A percentile compares a stretch with the other conserved stretches of the same genome.
These are phyloP conservation scores for Tricholoma saponaceum DNA, from an alignment of 768 basidiomycete genomes.

Conservation along the genomic window DNA sequence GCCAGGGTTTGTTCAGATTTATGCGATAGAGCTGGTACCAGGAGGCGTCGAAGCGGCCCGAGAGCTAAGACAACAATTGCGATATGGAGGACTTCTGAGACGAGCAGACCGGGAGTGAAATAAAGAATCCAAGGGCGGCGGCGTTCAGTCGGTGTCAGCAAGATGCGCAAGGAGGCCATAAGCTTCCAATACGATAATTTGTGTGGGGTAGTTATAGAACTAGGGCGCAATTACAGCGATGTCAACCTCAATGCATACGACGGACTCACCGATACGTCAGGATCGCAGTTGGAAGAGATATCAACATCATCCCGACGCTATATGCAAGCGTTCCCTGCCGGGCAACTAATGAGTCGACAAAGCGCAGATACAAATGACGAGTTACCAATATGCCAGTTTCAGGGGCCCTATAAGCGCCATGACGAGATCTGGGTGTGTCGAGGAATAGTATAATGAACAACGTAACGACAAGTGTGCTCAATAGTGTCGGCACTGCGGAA, in stretches of 20 bases:
- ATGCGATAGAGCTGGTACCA: slow-evolving; percentile 36
- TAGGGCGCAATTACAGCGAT: slow-evolving; percentile 23
- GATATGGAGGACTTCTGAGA: slow-evolving; percentile 50
- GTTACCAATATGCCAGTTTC: slow-evolving; percentile 48
- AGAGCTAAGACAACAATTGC: slow-evolving; percentile 43
- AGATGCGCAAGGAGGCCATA: slow-evolving; percentile 55
- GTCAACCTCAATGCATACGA: slow-evolving; percentile 1
- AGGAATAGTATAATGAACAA: slow-evolving; percentile 54
- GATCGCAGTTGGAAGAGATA: slow-evolving; percentile 66
- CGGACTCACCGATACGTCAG: slow-evolving; percentile 67
- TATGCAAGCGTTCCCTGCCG: slow-evolving; percentile 57
- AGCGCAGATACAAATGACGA: neutral
- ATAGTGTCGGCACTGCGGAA: slow-evolving; percentile 36
- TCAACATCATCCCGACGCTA: slow-evolving; percentile 58
- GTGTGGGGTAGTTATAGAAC: slow-evolving; percentile 81
- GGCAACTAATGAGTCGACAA: neutral
- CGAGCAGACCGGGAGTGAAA: slow-evolving; percentile 69
- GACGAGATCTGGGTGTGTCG: slow-evolving; percentile 54
- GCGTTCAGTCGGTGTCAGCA: slow-evolving; percentile 80
- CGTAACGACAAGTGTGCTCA: slow-evolving; percentile 52
- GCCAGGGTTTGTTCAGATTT: slow-evolving; percentile 26
- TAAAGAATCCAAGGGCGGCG: slow-evolving; percentile 78
- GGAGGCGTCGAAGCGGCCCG: slow-evolving; percentile 41
- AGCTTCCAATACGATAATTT: slow-evolving; percentile 62
- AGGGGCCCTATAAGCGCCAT: slow-evolving; percentile 64